phyloP scores from a whole-genome alignment of 2,329 filamentous ascomycete genomes.

The Ceratocystis huliohia region DNA sequence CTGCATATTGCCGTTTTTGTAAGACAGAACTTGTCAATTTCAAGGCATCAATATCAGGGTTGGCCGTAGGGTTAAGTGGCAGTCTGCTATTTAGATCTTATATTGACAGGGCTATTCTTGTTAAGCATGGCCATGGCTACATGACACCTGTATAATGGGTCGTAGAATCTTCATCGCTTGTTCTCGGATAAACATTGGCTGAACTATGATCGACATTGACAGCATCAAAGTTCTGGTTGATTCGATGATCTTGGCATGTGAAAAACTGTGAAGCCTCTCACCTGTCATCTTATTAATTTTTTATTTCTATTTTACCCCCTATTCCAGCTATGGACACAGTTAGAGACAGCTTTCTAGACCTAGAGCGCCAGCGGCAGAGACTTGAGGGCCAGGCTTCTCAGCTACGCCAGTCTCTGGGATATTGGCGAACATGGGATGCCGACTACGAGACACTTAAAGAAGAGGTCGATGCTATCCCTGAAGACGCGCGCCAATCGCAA shows the following conservation, averaged over 20 bases:
- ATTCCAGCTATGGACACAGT: constrained; percentile 29
- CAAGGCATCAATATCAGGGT: no score
- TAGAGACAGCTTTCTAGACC: constrained; percentile 46
- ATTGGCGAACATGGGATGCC: constrained; percentile 84
- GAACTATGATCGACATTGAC: background rate
- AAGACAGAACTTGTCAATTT: no score
- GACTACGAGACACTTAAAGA: constrained; percentile 86
- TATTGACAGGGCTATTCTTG: background rate
- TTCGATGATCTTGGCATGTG: constrained; percentile 8
- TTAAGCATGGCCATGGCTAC: background rate
- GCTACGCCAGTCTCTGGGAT: constrained; percentile 61
- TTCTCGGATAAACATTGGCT: constrained; percentile 1
- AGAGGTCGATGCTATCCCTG: constrained; percentile 50
- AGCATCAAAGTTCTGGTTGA: constrained; percentile 6
- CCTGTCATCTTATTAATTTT: background rate
- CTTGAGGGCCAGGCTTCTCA: constrained; percentile 61
- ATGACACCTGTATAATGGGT: background rate
- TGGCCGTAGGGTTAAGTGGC: background rate
- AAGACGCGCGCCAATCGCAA: constrained; percentile 30
- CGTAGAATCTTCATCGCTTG: background rate
- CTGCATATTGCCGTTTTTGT: background rate
- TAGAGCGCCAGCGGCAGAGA: constrained; percentile 61
- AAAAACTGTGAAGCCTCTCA: background rate
- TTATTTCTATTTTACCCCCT: background rate
- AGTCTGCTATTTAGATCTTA: background rate